A percentile compares a stretch with the other conserved stretches of the same genome.
Conservation (phyloP, 495 filamentous ascomycete genomes). For the Penicillium roqueforti region DNA sequence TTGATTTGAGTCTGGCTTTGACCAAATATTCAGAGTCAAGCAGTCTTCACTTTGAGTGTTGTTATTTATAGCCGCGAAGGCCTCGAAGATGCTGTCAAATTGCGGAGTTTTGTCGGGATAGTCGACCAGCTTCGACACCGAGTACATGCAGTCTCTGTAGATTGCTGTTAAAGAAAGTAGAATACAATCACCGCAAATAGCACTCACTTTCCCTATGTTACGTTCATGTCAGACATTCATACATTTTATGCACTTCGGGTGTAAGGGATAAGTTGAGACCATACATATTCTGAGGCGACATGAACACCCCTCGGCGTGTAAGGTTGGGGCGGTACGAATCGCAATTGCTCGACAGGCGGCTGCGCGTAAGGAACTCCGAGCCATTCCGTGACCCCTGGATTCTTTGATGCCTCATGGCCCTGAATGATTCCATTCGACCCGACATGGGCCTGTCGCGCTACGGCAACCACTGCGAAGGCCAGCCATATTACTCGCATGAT, state of each 20-base stretch:
- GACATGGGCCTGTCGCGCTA: not conserved
- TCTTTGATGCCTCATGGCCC: constrained; percentile 40
- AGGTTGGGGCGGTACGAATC: constrained; percentile 38
- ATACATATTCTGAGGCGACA: constrained; percentile 5
- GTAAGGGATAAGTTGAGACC: not conserved
- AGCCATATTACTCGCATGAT: not conserved
- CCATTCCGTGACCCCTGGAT: constrained; percentile 41
- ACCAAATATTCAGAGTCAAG: constrained; percentile 46
- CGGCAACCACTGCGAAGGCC: constrained; percentile 1
- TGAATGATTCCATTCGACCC: constrained; percentile 36
- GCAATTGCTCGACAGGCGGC: constrained; percentile 41
- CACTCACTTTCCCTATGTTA: constrained; percentile 3
- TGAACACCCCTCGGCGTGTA: constrained; percentile 4
- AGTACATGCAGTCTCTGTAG: constrained; percentile 11
- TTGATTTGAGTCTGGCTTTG: constrained; percentile 17
- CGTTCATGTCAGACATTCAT: not conserved
- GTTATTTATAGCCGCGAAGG: constrained; percentile 22
- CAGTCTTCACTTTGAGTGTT: constrained; percentile 40
- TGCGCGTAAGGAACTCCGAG: constrained; percentile 48
- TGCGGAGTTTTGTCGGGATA: constrained; percentile 32
- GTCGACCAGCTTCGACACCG: constrained; percentile 4
- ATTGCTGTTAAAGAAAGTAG: not conserved
- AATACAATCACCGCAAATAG: not conserved
- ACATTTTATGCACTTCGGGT: no score
- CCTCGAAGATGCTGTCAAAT: constrained; percentile 21